phyloP scores from a whole-genome alignment of 257 asterid genomes.

The Solanum ossicruentum region DNA sequence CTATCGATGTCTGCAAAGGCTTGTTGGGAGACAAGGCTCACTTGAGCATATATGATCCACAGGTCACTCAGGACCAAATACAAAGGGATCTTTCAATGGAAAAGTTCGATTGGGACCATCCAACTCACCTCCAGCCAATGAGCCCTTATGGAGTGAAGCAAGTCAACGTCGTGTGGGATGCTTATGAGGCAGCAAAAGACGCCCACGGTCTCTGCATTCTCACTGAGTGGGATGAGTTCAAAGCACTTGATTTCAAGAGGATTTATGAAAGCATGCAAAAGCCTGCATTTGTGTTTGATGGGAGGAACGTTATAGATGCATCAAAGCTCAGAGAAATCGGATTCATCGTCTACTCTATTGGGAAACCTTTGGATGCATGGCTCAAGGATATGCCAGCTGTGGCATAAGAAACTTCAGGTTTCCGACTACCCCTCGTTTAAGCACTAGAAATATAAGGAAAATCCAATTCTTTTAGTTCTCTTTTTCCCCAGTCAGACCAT shows the following conservation, averaged over 20 bases:
- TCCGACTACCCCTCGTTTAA: neutral
- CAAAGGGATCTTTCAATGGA: conserved; percentile 28
- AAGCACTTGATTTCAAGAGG: conserved; percentile 14
- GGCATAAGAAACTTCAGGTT: conserved; percentile 3
- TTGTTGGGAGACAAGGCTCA: conserved; percentile 30
- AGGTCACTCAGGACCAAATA: conserved; percentile 29
- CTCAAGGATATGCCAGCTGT: conserved; percentile 26
- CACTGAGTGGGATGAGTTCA: conserved; percentile 33
- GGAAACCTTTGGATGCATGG: conserved; percentile 32
- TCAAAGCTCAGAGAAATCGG: conserved; percentile 23
- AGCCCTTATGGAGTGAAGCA: conserved; percentile 10
- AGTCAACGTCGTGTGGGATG: conserved; percentile 15
- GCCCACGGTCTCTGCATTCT: conserved; percentile 25
- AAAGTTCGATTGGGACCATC: conserved; percentile 40
- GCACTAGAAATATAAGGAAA: neutral
- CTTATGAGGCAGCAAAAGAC: conserved; percentile 24
- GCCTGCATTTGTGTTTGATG: conserved; percentile 26
- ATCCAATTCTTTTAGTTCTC: neutral
- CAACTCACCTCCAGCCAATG: conserved; percentile 17
- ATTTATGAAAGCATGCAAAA: conserved; percentile 23
- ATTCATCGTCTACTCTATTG: conserved; percentile 26
- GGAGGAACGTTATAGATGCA: conserved; percentile 14
- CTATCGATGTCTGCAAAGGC: conserved; percentile 38
- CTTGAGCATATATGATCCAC: conserved; percentile 40
- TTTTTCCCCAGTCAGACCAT: neutral